Evolutionary conservation across 1,284 basidiomycete genomes (phyloP).

Genomic region (Schizophyllum commune): DNA sequence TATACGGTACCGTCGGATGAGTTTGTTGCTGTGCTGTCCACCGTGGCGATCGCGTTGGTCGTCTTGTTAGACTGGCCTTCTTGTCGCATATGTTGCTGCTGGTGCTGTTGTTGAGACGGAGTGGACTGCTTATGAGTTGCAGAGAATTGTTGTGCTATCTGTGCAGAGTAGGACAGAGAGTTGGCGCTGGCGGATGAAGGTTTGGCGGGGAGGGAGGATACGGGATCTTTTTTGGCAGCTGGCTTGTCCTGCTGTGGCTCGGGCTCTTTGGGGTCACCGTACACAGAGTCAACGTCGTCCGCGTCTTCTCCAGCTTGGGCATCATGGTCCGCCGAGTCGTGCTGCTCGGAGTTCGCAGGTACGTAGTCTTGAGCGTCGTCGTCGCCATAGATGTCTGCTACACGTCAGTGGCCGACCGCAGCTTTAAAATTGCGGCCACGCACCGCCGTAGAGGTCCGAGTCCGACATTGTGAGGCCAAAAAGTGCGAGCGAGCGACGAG

Average conservation of each 20-base stretch:
- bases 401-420: background rate
- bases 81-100: conserved; percentile 19
- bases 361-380: conserved; percentile 23
- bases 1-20: conserved; percentile 31
- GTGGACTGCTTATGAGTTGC: conserved; percentile 54
- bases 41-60: conserved; percentile 20
- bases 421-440: conserved; percentile 3
- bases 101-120: conserved; percentile 56
- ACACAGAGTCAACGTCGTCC: conserved; percentile 9
- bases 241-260: conserved; percentile 6
- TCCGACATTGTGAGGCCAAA: conserved; percentile 20
- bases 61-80: conserved; percentile 14
- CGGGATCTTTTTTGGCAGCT: background rate
- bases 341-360: conserved; percentile 9
- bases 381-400: conserved; percentile 34
- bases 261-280: conserved; percentile 7
- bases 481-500: background rate
- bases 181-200: conserved; percentile 16
- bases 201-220: conserved; percentile 23
- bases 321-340: conserved; percentile 10
- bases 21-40: conserved; percentile 21
- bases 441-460: conserved; percentile 33
- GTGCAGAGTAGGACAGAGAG: conserved; percentile 56
- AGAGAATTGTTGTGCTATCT: conserved; percentile 66
- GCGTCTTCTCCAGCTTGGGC: conserved; percentile 7